phyloP scores from a whole-genome alignment of 305 asterid genomes.

The Rubia balearica region DNA sequence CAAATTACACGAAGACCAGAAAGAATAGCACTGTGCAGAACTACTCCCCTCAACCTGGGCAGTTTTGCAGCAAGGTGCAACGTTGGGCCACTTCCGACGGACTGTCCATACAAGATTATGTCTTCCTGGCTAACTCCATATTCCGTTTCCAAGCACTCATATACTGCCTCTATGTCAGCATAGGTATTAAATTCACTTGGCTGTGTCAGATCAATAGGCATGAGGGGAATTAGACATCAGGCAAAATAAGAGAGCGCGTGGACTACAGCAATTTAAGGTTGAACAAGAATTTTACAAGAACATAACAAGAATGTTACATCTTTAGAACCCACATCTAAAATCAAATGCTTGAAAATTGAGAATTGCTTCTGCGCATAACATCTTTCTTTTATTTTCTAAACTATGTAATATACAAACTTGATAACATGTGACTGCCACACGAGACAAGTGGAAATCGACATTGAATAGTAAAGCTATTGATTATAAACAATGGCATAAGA shows the following conservation, averaged over 20 bases:
- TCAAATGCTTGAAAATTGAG: not conserved
- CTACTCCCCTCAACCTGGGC: conserved; percentile 94
- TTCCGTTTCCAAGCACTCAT: conserved; percentile 86
- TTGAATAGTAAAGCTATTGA: not conserved
- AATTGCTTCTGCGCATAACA: not conserved
- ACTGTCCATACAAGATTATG: conserved; percentile 84
- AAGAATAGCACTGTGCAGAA: conserved; percentile 94
- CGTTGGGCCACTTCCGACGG: conserved; percentile 99
- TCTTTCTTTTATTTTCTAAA: not conserved
- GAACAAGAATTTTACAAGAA: not conserved
- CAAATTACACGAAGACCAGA: conserved; percentile 99
- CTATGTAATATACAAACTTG: not conserved
- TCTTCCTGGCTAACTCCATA: conserved; percentile 93
- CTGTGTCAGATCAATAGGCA: conserved; percentile 34
- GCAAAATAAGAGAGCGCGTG: not conserved
- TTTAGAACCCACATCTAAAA: not conserved
- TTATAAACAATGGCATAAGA: not conserved
- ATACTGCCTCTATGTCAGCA: conserved; percentile 94
- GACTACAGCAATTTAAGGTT: not conserved
- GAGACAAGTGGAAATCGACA: not conserved
- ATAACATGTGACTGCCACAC: not conserved
- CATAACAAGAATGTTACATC: not conserved
- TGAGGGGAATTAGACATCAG: not conserved
- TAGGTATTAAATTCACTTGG: conserved; percentile 90
- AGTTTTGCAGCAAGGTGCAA: conserved; percentile 85